A percentile compares a stretch with the other conserved stretches of the same genome.
Conservation (phyloP, 805 yeast species). For the Yamadazyma nakazawae region DNA sequence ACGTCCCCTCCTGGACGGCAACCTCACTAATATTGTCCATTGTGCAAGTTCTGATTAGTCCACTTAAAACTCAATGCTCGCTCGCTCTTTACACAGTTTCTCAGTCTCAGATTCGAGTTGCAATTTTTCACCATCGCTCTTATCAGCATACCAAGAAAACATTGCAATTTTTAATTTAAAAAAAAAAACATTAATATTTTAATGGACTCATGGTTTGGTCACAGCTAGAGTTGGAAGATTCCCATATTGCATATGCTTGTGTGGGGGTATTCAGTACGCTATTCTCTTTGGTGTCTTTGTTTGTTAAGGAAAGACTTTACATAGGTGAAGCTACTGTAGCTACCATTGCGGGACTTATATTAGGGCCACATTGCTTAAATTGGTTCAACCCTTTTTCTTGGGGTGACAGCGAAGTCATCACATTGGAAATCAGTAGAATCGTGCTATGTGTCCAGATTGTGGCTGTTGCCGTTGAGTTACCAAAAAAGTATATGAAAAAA, state of each 20-base stretch:
- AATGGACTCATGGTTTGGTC: slow-evolving; percentile 25
- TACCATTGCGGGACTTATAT: slow-evolving; percentile 75
- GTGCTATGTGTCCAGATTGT: slow-evolving; percentile 86
- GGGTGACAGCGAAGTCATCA: slow-evolving; percentile 82
- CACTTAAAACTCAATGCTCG: neutral
- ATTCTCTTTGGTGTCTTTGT: slow-evolving; percentile 76
- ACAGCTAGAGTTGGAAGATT: slow-evolving; percentile 46
- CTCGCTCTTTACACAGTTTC: neutral
- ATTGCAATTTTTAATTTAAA: neutral
- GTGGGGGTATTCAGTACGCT: slow-evolving; percentile 78
- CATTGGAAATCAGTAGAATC: slow-evolving; percentile 78
- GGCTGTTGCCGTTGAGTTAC: slow-evolving; percentile 92
- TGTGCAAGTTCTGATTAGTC: neutral
- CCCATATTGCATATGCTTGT: slow-evolving; percentile 86
- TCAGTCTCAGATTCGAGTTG: neutral
- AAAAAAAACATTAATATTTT: neutral
- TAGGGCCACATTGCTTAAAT: slow-evolving; percentile 81
- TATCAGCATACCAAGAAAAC: slow-evolving; percentile 6
- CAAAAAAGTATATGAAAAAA: slow-evolving; percentile 79
- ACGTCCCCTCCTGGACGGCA: slow-evolving; percentile 38
- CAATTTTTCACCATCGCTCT: neutral
- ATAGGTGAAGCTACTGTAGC: slow-evolving; percentile 93
- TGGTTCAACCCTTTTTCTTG: slow-evolving; percentile 83
- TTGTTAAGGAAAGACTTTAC: slow-evolving; percentile 78
- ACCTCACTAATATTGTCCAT: neutral